These are phyloP conservation scores for Guillardia theta DNA, from an alignment of 78 protist species.

Conservation along the genomic window DNA sequence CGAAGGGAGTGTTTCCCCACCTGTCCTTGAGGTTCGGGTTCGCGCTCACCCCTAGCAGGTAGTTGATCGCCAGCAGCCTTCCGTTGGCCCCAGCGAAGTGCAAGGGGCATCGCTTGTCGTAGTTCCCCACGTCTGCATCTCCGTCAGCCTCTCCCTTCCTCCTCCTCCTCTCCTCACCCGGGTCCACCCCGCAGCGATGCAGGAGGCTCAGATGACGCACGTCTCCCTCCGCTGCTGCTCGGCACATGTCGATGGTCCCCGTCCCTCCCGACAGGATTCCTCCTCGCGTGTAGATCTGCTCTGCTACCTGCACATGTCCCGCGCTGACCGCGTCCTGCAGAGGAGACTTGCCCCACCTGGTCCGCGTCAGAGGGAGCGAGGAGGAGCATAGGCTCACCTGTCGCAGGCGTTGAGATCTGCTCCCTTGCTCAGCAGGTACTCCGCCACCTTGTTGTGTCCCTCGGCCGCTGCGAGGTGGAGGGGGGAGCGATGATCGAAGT, in stretches of 20 bases:
- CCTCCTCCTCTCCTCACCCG: too few relatives aligned
- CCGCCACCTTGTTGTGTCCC: constrained; percentile 62
- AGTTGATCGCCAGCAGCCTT: not conserved
- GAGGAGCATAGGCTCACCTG: too few relatives aligned
- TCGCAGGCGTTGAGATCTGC: too few relatives aligned
- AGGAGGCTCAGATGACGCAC: not conserved
- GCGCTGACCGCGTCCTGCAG: not conserved
- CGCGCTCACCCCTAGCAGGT: constrained; percentile 8
- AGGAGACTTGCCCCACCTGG: not conserved
- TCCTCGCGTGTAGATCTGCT: not conserved
- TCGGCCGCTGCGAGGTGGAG: constrained; percentile 76
- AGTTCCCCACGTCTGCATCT: constrained; percentile 35
- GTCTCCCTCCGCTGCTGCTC: not conserved
- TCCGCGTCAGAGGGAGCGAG: too few relatives aligned
- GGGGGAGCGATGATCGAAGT: constrained; percentile 72
- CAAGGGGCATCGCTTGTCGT: not conserved
- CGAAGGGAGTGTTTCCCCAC: not conserved
- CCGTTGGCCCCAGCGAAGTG: not conserved
- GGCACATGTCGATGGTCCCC: not conserved
- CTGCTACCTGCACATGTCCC: not conserved
- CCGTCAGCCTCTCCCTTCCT: too few relatives aligned
- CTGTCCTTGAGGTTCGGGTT: not conserved
- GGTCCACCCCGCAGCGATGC: not conserved
- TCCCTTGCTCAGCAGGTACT: constrained; percentile 42
- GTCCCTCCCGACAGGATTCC: not conserved